These are phyloP conservation scores for Solanum bulbocastanum DNA, from an alignment of 257 asterid species.

Conservation along the genomic window DNA sequence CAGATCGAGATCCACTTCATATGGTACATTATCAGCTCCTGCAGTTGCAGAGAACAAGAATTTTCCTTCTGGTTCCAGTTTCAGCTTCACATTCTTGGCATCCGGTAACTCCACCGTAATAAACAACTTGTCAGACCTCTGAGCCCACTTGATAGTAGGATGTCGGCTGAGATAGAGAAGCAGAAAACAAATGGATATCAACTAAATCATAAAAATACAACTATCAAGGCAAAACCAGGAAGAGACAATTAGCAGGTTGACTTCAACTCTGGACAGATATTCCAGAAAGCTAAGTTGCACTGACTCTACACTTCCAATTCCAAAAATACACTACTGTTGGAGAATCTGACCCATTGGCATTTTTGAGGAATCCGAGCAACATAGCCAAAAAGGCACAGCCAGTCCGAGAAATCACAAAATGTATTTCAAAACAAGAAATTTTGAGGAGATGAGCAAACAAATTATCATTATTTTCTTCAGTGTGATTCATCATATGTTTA, in stretches of 20 bases:
- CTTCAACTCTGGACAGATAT: neutral
- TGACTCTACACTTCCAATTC: neutral
- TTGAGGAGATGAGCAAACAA: neutral
- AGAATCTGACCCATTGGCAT: neutral
- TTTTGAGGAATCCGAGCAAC: neutral
- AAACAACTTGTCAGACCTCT: conserved; percentile 45
- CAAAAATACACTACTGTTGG: neutral
- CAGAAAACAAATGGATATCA: neutral
- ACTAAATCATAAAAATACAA: too few relatives aligned
- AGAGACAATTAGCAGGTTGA: neutral
- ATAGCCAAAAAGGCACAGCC: neutral
- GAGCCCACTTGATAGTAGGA: conserved; percentile 66
- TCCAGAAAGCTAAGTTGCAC: neutral
- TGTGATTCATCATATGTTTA: neutral
- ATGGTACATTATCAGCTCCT: conserved; percentile 34
- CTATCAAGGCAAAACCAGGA: neutral
- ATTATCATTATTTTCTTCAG: neutral
- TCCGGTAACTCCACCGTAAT: conserved; percentile 65
- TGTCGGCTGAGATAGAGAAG: conserved; percentile 33
- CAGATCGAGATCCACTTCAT: conserved; percentile 48
- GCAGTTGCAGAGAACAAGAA: conserved; percentile 49
- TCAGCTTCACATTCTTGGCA: conserved; percentile 57
- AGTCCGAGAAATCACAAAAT: neutral
- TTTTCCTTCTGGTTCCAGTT: conserved; percentile 65
- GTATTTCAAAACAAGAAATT: neutral